Conservation (phyloP, 2,329 filamentous ascomycete species). For the Colletotrichum sojae region DNA sequence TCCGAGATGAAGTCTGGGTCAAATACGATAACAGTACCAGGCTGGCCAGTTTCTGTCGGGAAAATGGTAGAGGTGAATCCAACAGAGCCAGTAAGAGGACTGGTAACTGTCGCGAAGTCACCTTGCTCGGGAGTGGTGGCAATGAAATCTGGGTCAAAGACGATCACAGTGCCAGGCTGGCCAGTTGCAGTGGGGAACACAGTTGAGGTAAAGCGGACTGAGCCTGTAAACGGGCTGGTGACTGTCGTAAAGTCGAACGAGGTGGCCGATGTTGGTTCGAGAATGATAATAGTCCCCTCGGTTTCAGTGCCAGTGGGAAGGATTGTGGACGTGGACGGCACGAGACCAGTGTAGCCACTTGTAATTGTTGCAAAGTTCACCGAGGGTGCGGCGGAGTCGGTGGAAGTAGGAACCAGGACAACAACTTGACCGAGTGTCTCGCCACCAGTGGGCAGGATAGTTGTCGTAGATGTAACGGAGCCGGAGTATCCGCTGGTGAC, state of each 20-base stretch:
- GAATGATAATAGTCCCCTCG: conserved; percentile 10
- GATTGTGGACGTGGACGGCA: conserved; percentile 12
- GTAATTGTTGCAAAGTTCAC: conserved; percentile 5
- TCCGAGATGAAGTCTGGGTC: not conserved
- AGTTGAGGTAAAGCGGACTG: conserved; percentile 2
- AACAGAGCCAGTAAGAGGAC: not conserved
- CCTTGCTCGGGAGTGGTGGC: too few relatives aligned
- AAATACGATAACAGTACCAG: not conserved
- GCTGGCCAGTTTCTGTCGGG: not conserved
- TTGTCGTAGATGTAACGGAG: not conserved
- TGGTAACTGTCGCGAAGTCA: conserved; percentile 27
- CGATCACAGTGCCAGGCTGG: not conserved
- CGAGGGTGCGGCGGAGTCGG: not conserved
- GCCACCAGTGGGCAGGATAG: not conserved
- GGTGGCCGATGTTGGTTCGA: conserved; percentile 6
- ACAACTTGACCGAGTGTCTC: conserved; percentile 1
- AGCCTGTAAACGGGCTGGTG: conserved; percentile 10
- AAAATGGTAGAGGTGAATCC: conserved; percentile 3
- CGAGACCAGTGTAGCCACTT: conserved; percentile 9
- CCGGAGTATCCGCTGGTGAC: conserved; percentile 16
- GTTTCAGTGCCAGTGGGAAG: conserved; percentile 21
- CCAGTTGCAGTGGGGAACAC: conserved; percentile 1
- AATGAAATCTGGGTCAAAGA: not conserved
- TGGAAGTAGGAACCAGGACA: not conserved
- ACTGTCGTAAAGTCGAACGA: conserved; percentile 20